Percentiles rank a stretch among this genome's conserved stretches.
phyloP scores from a whole-genome alignment of 331 rosid genomes.

The Ulmus americana region DNA sequence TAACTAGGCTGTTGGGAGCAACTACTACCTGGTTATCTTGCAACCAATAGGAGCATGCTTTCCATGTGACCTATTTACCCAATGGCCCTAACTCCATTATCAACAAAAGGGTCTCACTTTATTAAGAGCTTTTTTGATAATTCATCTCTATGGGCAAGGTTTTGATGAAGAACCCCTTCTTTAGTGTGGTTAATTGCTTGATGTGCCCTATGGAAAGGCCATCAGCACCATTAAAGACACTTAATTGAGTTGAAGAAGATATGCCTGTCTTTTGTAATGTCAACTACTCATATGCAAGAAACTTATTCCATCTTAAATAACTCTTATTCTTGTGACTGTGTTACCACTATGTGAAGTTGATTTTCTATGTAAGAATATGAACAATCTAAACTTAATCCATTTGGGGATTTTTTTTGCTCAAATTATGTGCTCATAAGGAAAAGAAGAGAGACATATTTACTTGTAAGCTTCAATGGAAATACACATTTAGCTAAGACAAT shows the following conservation, averaged over 20 bases:
- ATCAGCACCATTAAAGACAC: too few relatives aligned
- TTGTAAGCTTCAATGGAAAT: constrained; percentile 7
- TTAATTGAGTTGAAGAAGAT: neutral
- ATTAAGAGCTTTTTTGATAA: neutral
- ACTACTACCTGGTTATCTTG: constrained; percentile 7
- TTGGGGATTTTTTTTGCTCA: too few relatives aligned
- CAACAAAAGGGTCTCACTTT: neutral
- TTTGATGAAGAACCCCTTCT: neutral
- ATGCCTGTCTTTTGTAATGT: neutral
- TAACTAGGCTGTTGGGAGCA: neutral
- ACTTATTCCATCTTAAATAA: neutral
- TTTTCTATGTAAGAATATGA: too few relatives aligned
- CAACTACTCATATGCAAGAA: neutral
- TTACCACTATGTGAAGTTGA: too few relatives aligned
- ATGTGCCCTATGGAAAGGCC: too few relatives aligned
- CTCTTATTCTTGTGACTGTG: too few relatives aligned
- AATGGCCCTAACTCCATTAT: constrained; percentile 11
- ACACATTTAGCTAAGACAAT: constrained; percentile 14
- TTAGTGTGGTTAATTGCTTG: too few relatives aligned
- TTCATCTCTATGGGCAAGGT: neutral
- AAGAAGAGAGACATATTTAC: constrained; percentile 28
- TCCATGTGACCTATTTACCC: constrained; percentile 13
- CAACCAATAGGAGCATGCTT: constrained; percentile 14
- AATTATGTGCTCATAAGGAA: neutral
- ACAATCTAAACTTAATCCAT: too few relatives aligned